phyloP scores from a whole-genome alignment of 1,284 basidiomycete species.

The Bondarzewia mesenterica region DNA sequence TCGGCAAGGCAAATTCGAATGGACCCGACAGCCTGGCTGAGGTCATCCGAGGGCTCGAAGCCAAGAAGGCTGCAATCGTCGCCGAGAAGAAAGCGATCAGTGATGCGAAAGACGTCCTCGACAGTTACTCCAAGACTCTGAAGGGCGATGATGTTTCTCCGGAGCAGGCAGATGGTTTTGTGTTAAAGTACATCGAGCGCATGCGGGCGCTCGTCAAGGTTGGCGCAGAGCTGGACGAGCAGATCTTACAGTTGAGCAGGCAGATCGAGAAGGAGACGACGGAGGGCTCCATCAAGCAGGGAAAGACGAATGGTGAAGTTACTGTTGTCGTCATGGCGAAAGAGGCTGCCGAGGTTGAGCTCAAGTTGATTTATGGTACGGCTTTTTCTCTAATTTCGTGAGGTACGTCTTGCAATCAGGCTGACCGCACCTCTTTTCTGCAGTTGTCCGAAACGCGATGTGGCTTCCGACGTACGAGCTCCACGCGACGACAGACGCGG shows the following conservation, averaged over 20 bases:
- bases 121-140: constrained; percentile 35
- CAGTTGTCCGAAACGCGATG: constrained; percentile 41
- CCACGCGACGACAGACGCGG: constrained; percentile 37
- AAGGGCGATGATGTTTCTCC: constrained; percentile 31
- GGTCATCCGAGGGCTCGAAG: constrained; percentile 26
- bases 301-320: constrained; percentile 27
- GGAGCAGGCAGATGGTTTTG: constrained; percentile 23
- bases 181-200: constrained; percentile 24
- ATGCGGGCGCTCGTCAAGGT: constrained; percentile 23
- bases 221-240: constrained; percentile 29
- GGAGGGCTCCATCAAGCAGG: constrained; percentile 26
- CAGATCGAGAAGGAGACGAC: constrained; percentile 29
- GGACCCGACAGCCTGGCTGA: constrained; percentile 20
- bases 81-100: constrained; percentile 28
- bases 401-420: too few relatives aligned
- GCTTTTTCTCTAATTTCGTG: too few relatives aligned
- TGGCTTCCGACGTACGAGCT: constrained; percentile 55
- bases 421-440: too few relatives aligned
- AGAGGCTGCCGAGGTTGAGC: constrained; percentile 26
- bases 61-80: constrained; percentile 26
- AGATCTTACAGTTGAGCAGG: constrained; percentile 31
- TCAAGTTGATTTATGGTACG: constrained; percentile 50
- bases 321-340: constrained; percentile 31
- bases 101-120: constrained; percentile 30
- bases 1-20: constrained; percentile 15